Percentiles rank a stretch among this genome's conserved stretches.
Evolutionary conservation across 495 filamentous ascomycete genomes (phyloP).

Genomic region (Annulohypoxylon nitens): DNA sequence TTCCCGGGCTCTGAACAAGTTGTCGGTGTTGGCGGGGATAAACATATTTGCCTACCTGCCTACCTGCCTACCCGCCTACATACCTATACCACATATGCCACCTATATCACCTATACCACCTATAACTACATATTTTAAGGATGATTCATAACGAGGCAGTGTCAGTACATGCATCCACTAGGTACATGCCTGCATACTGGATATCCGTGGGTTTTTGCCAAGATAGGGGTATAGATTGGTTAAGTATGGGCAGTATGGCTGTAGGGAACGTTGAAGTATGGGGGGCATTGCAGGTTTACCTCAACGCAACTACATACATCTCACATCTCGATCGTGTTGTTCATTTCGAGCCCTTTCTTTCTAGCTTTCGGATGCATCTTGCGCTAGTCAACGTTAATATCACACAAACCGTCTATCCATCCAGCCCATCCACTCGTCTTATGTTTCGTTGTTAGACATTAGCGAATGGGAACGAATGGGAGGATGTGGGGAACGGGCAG

Average conservation of each 20-base stretch:
- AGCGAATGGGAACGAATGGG: conserved; percentile 48
- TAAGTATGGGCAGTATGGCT: not conserved
- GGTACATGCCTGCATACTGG: not conserved
- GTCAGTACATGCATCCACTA: too few species aligned
- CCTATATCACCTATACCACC: too few species aligned
- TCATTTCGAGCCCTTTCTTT: conserved; percentile 1
- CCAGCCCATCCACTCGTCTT: conserved; percentile 31
- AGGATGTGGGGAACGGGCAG: conserved; percentile 42
- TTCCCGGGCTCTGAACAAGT: not conserved
- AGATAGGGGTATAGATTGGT: not conserved
- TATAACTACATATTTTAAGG: not conserved
- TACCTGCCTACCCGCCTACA: not conserved
- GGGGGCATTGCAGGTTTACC: conserved; percentile 18
- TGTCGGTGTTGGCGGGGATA: not conserved
- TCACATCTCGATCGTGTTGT: conserved; percentile 31
- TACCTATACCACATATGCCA: too few species aligned
- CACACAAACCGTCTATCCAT: conserved; percentile 37
- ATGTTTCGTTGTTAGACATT: conserved; percentile 42
- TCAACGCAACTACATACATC: conserved; percentile 2
- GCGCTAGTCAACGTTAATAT: conserved; percentile 37
- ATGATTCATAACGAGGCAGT: conserved; percentile 6
- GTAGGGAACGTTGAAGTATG: not conserved
- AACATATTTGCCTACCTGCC: not conserved
- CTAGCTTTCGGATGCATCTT: conserved; percentile 26
- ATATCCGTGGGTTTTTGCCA: not conserved